phyloP scores from a whole-genome alignment of 148 eudicot genomes.

The Drosera capensis region DNA sequence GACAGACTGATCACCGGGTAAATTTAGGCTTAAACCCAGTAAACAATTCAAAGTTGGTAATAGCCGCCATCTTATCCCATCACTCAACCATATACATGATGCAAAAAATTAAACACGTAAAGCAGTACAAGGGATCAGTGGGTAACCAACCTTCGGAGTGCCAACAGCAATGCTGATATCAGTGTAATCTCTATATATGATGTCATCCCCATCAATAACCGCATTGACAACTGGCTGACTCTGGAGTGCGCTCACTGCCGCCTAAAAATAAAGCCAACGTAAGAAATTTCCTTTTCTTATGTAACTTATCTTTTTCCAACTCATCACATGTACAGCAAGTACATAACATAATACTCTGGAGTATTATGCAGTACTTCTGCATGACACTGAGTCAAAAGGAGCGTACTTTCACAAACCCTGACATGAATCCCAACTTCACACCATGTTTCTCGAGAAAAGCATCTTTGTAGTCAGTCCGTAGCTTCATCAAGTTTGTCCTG shows the following conservation, averaged over 20 bases:
- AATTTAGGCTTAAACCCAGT: no score
- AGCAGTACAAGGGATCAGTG: background rate
- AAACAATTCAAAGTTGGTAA: no score
- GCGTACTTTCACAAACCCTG: conserved; percentile 86
- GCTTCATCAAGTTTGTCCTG: conserved; percentile 96
- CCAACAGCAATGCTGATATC: conserved; percentile 97
- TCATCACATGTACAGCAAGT: no score
- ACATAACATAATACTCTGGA: no score
- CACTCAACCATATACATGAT: background rate
- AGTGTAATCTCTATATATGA: conserved; percentile 74
- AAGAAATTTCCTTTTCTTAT: no score
- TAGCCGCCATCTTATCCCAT: no score
- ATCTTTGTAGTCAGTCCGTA: conserved; percentile 89
- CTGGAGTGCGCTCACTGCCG: conserved; percentile 79
- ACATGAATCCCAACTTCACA: conserved; percentile 87
- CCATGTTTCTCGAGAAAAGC: conserved; percentile 91
- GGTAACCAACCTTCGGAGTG: conserved; percentile 70
- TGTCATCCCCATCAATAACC: conserved; percentile 94
- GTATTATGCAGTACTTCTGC: no score
- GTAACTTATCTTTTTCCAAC: no score
- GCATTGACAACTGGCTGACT: conserved; percentile 78
- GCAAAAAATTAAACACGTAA: background rate
- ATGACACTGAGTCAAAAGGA: background rate
- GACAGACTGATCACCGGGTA: no score
- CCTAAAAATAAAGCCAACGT: conserved; percentile 34